Evolutionary conservation across 140 eudicot species (phyloP), one percentile per base, ranked within the genome.

Genomic region (Senecio squalidus): DNA sequence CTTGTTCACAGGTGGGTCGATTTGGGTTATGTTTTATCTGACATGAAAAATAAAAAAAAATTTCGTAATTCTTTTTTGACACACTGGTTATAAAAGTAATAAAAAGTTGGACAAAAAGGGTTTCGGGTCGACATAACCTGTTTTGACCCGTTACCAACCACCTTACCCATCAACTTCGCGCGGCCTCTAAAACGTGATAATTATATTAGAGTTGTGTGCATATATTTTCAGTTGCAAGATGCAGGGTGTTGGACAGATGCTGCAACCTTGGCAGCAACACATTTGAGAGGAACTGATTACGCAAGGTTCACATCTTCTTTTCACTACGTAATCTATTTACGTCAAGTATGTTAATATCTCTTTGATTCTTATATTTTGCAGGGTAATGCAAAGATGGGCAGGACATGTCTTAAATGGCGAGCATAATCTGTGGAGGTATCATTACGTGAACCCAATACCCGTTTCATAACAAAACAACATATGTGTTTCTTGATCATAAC

Each of bases 221-320:
- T 31, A 49, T 55, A 9, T 56, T 29, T 66, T 47, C 85, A 92
- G 98, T 80, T 92, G 58, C 98, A 92, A 74, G 98, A 92, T 82
- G 98, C 98, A 61, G 98, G 98, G 57, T 84, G 84, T 72, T 92
- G 98, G 98, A 87, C 96, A 23, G 96, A 92, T 77, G 98, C 98
- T 79, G 95, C 98, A 72, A 92, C 98, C 58, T 73, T 92, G 60
- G 98, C 98, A 28, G 98, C 98, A 64, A 81, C 98, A 58, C 98
- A 92, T 84, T 73, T 92, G 26, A 87, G 79, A 62, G 98, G 96
- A 61, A 79, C 95, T 15, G 96, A 92, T 68, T 92, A 92, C 71
- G 90, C 96, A 64, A 84, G 98, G 98, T 86, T 24, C 53, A 57
- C 48, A 43, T 67, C 80, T 67, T 70, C 65, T 29, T 67, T 51